Percentiles rank a stretch among this genome's conserved stretches.
Evolutionary conservation across 192 early-diverging fungal species (phyloP).

Genomic region (Coemansia sp.): DNA sequence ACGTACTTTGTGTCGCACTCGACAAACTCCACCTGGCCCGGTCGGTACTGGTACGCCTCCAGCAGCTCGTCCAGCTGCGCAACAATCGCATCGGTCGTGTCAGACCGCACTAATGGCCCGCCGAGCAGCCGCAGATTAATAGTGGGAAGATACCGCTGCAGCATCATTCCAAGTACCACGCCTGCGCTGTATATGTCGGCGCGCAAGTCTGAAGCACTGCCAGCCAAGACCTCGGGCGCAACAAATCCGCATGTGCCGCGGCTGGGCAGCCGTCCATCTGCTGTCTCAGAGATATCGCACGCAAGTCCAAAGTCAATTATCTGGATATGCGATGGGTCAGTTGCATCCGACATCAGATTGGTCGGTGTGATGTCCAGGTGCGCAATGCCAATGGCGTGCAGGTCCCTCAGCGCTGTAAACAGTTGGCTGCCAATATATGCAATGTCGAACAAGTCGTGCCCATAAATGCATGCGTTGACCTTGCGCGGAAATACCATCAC

Average conservation of each 20-base stretch:
- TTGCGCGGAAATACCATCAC: slow-evolving; percentile 67
- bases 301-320: slow-evolving; percentile 80
- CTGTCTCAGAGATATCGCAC: slow-evolving; percentile 38
- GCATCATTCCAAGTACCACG: slow-evolving; percentile 69
- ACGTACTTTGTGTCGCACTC: slow-evolving; percentile 26
- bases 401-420: slow-evolving; percentile 57
- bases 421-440: slow-evolving; percentile 55
- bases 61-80: slow-evolving; percentile 57
- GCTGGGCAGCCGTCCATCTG: slow-evolving; percentile 49
- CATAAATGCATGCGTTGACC: slow-evolving; percentile 50
- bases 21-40: slow-evolving; percentile 28
- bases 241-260: slow-evolving; percentile 77
- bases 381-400: slow-evolving; percentile 63
- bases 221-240: slow-evolving; percentile 61
- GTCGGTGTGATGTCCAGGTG: slow-evolving; percentile 70
- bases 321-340: slow-evolving; percentile 52
- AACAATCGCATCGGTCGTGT: slow-evolving; percentile 66
- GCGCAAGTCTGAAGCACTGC: slow-evolving; percentile 29
- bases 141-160: slow-evolving; percentile 69
- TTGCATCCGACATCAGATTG: slow-evolving; percentile 62
- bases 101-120: slow-evolving; percentile 61
- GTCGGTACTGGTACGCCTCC: slow-evolving; percentile 35
- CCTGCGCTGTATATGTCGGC: slow-evolving; percentile 72
- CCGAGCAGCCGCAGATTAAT: slow-evolving; percentile 68
- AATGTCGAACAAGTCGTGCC: slow-evolving; percentile 57